A percentile compares a stretch with the other conserved stretches of the same genome.
phyloP scores from a whole-genome alignment of 495 filamentous ascomycete species.

The Platismatia glauca region DNA sequence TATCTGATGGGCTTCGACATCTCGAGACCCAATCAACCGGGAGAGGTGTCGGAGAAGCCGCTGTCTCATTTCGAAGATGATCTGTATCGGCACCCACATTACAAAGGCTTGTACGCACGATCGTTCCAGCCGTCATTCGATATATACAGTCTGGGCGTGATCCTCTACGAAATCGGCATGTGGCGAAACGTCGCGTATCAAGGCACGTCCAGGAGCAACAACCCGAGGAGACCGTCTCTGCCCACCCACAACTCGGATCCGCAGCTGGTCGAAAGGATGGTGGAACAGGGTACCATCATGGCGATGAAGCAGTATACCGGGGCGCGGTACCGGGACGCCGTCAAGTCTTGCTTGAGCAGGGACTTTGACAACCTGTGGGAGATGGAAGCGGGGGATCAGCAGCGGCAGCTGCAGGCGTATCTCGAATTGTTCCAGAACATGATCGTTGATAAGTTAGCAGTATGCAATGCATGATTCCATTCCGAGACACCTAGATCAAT shows the following conservation, averaged over 20 bases:
- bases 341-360: constrained; percentile 18
- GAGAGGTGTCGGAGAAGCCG: constrained; percentile 26
- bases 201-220: constrained; percentile 3
- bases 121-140: constrained; percentile 28
- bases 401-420: constrained; percentile 14
- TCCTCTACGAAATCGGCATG: constrained; percentile 30
- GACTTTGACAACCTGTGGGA: constrained; percentile 27
- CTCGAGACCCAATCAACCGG: constrained; percentile 23
- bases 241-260: constrained; percentile 19
- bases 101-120: constrained; percentile 19
- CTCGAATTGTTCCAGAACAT: constrained; percentile 14
- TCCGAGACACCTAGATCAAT: neutral
- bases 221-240: constrained; percentile 9
- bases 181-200: constrained; percentile 22
- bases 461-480: constrained; percentile 16
- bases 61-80: constrained; percentile 27
- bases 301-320: constrained; percentile 20
- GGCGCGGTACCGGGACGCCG: constrained; percentile 18
- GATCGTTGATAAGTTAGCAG: constrained; percentile 19
- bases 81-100: constrained; percentile 31
- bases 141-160: constrained; percentile 29
- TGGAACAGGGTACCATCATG: constrained; percentile 28
- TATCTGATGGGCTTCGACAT: constrained; percentile 32
- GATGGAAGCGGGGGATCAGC: constrained; percentile 6
- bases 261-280: constrained; percentile 28